Evolutionary conservation across 2,329 filamentous ascomycete genomes (phyloP).

Genomic region (Pseudocercospora macadamiae): DNA sequence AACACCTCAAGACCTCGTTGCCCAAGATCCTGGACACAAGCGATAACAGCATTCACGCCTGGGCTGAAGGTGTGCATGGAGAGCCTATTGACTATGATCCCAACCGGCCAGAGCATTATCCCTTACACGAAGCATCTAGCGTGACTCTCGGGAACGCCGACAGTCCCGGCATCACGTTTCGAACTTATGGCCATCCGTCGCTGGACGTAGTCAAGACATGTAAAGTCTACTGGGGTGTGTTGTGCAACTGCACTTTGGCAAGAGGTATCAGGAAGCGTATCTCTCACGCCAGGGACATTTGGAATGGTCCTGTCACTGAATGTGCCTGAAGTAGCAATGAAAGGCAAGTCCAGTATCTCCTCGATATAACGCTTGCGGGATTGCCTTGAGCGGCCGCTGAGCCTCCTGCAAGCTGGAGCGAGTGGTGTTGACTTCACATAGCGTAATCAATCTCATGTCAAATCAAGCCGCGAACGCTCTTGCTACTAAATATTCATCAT

Average conservation of each 20-base stretch:
- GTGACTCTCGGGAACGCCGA: neutral
- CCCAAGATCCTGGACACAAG: neutral
- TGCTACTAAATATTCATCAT: too few species aligned
- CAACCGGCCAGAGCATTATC: too few species aligned
- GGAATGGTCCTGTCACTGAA: neutral
- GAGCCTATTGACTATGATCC: too few species aligned
- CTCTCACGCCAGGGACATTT: neutral
- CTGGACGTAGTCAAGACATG: neutral
- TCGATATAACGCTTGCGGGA: too few species aligned
- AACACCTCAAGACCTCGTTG: neutral
- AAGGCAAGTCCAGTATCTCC: neutral
- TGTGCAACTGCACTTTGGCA: neutral
- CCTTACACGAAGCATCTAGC: neutral
- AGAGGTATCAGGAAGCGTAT: neutral
- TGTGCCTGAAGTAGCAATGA: neutral
- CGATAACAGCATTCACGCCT: neutral
- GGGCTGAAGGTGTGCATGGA: neutral
- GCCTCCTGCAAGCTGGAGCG: too few species aligned
- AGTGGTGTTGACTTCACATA: too few species aligned
- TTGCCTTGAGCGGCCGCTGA: too few species aligned
- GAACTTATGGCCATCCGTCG: neutral
- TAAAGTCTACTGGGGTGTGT: neutral
- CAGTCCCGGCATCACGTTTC: neutral
- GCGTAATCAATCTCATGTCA: too few species aligned
- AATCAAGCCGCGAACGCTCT: too few species aligned